Conservation (phyloP, 2,329 filamentous ascomycete genomes). For the Botrytis byssoidea region DNA sequence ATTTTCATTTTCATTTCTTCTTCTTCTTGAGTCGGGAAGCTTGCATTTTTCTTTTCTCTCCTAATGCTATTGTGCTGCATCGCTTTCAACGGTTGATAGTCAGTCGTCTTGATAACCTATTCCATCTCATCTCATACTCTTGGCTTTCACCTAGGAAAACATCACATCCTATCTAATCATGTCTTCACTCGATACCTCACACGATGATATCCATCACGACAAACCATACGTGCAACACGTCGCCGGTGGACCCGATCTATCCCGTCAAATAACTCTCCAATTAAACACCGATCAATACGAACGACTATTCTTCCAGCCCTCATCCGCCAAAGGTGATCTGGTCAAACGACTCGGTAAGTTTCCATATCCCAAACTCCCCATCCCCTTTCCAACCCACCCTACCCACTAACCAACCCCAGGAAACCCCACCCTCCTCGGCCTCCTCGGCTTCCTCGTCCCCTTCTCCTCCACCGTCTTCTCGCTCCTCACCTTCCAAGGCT, state of each 20-base stretch:
- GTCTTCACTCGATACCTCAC: not conserved
- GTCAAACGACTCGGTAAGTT: conserved; percentile 25
- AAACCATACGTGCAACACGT: not conserved
- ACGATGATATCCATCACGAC: conserved; percentile 2
- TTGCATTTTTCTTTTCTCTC: not conserved
- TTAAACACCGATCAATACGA: conserved; percentile 26
- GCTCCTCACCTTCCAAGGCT: conserved; percentile 25
- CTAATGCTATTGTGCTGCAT: not conserved
- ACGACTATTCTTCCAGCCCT: conserved; percentile 27
- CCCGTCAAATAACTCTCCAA: conserved; percentile 19
- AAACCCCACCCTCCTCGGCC: conserved; percentile 11
- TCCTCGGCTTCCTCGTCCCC: conserved; percentile 25
- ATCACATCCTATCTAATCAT: not conserved
- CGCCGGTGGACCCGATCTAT: not conserved
- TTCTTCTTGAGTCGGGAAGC: not conserved
- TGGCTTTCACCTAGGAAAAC: not conserved
- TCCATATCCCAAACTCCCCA: not conserved
- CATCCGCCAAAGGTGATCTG: conserved; percentile 24
- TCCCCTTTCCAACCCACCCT: not conserved
- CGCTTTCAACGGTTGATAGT: not conserved
- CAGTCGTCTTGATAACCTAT: not conserved
- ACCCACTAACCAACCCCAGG: not conserved
- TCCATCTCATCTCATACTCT: not conserved
- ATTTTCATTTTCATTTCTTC: not conserved
- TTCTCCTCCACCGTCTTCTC: conserved; percentile 21